These are phyloP conservation scores for Jaltomata sinuosa DNA, from an alignment of 257 asterid genomes.

Conservation along the genomic window DNA sequence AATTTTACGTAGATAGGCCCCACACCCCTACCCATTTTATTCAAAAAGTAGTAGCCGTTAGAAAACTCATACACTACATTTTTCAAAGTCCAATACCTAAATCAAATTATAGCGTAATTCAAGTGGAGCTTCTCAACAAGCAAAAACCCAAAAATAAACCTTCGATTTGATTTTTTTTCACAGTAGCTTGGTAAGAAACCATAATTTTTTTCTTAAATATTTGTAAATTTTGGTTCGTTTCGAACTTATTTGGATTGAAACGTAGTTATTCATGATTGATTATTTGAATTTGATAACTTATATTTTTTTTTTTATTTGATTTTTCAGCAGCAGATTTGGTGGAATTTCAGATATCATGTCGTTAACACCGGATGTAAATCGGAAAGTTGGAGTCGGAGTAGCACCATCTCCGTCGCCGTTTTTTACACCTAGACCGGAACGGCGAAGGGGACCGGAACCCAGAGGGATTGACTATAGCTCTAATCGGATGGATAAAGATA, in stretches of 20 bases:
- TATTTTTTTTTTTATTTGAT: background rate
- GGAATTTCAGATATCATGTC: constrained; percentile 25
- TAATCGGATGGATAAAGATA: constrained; percentile 47
- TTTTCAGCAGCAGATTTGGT: background rate
- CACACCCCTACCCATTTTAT: background rate
- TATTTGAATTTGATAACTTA: background rate
- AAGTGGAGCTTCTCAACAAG: background rate
- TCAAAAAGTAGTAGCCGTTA: background rate
- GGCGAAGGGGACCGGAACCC: constrained; percentile 49
- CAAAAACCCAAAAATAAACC: background rate
- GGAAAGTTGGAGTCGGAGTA: constrained; percentile 47
- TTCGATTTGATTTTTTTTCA: background rate
- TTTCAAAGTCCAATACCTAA: background rate
- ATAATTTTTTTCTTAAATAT: background rate
- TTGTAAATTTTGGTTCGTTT: background rate
- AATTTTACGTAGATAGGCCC: background rate
- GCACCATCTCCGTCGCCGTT: constrained; percentile 72
- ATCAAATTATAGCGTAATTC: background rate
- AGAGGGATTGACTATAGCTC: constrained; percentile 46
- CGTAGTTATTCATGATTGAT: background rate
- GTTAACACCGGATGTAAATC: constrained; percentile 49
- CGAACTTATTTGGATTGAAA: background rate
- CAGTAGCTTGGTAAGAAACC: background rate
- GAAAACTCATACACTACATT: background rate
- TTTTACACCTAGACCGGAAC: constrained; percentile 64